Base-by-base conservation (phyloP, 2,329 filamentous ascomycete species). In the Whalleya microplaca region DNA sequence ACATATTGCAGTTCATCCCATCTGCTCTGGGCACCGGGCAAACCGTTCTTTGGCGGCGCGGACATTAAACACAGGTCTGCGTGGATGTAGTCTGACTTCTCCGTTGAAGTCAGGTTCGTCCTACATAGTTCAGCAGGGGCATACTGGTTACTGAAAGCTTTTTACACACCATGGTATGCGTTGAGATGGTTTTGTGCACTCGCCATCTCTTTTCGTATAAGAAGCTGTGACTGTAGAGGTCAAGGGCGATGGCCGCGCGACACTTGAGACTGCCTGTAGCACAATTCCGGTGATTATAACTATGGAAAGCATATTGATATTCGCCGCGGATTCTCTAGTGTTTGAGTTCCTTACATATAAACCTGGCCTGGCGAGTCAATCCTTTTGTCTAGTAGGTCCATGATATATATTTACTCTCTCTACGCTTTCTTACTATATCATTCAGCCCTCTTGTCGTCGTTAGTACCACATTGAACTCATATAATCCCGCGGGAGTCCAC, bases 1-100 rank as follows among this genome's bases (percentile, higher is more conserved):
- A 64, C 58, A 14, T 68, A 71, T 45, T 72, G 65, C 6, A 74
- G 54, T 47, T 74, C 72, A 41, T 74, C 71, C 64, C 69, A 73
- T 23, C 67, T 57, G n/a, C 53, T 71, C 41, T 59, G 42, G 7
- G 69, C 67, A 12, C 69, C 69, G 4, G 61, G 40, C 23, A 70
- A 59, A 37, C 63, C 66, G 3, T 59, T 62, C 49, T 56, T 59
- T 4, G 68, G 61, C 1, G 68, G 67, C 1, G 42, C 16, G 3
- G 60, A 61, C 64, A 73, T 72, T 3, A 73, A 55, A 54, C 72
- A 74, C 2, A 69, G 58, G 48, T 73, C 70, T 1, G 65, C 72
- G 7, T 69, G 51, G 56, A 74, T 57, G 49, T 73, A 73, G 9
- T 49, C 56, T 9, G 55, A 48, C 56, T 70, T 72, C 58, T 73